Percentiles rank a stretch among this genome's conserved stretches.
phyloP scores from a whole-genome alignment of 2,329 filamentous ascomycete genomes.

The Talaromyces rugulosus region DNA sequence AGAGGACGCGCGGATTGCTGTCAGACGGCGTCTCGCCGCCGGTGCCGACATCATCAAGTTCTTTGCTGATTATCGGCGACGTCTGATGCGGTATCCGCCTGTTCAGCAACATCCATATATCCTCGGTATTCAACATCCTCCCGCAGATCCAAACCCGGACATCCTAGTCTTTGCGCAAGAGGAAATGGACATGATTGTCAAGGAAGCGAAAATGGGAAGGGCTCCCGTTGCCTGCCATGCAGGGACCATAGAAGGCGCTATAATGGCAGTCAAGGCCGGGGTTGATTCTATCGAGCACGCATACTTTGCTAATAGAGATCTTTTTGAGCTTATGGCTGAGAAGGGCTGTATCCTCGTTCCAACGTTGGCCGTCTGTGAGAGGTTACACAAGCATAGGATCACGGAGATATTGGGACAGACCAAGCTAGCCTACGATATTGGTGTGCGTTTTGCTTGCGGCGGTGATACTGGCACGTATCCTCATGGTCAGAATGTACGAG shows the following conservation, averaged over 20 bases:
- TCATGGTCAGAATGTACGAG: conserved; percentile 51
- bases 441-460: conserved; percentile 46
- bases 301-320: conserved; percentile 35
- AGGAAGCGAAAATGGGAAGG: conserved; percentile 41
- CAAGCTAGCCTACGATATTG: conserved; percentile 44
- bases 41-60: conserved; percentile 9
- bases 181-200: conserved; percentile 49
- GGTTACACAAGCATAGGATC: conserved; percentile 23
- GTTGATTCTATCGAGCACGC: conserved; percentile 49
- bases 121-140: conserved; percentile 32
- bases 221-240: conserved; percentile 22
- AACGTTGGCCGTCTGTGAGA: conserved; percentile 47
- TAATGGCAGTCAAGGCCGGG: conserved; percentile 46
- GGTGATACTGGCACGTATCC: conserved; percentile 53
- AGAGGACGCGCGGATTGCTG: not conserved
- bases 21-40: conserved; percentile 1
- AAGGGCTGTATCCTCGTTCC: conserved; percentile 50
- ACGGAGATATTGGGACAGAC: conserved; percentile 34
- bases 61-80: conserved; percentile 7
- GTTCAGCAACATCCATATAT: conserved; percentile 17
- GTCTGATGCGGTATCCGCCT: conserved; percentile 5
- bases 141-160: conserved; percentile 38
- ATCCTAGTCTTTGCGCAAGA: conserved; percentile 45
- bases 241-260: conserved; percentile 36
- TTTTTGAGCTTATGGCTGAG: conserved; percentile 41